A percentile compares a stretch with the other conserved stretches of the same genome.
phyloP scores from a whole-genome alignment of 768 basidiomycete genomes.

The Thelephora ganbajun region DNA sequence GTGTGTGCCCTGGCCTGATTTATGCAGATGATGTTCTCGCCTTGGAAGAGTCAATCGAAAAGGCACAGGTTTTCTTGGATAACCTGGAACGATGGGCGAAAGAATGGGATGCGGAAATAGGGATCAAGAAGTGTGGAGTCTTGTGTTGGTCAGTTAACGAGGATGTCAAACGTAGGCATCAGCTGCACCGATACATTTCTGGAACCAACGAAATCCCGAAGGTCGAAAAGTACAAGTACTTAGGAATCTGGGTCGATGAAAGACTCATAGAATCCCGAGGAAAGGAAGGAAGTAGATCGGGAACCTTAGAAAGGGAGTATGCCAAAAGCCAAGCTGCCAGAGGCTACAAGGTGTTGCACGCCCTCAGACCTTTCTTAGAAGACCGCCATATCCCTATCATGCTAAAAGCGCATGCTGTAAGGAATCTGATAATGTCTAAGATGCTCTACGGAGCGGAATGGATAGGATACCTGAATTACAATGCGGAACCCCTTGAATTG shows the following conservation, averaged over 20 bases:
- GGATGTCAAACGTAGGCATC: background rate
- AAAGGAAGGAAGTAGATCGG: background rate
- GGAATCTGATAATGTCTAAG: background rate
- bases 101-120: background rate
- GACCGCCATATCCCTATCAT: background rate
- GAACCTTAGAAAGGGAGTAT: background rate
- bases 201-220: slow-evolving; percentile 1
- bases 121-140: background rate
- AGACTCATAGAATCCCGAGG: background rate
- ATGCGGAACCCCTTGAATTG: slow-evolving; percentile 22
- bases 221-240: slow-evolving; percentile 20
- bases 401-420: background rate
- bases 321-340: background rate
- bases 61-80: background rate
- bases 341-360: background rate
- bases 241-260: slow-evolving; percentile 19
- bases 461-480: slow-evolving; percentile 22
- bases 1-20: slow-evolving; percentile 1
- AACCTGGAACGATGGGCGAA: background rate
- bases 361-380: background rate
- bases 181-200: background rate
- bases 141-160: background rate
- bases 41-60: slow-evolving; percentile 8
- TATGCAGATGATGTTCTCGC: slow-evolving; percentile 4
- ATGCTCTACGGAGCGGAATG: slow-evolving; percentile 4